These are phyloP conservation scores for Tetragonia tetragonoides DNA, from an alignment of 148 eudicot species.

Conservation along the genomic window DNA sequence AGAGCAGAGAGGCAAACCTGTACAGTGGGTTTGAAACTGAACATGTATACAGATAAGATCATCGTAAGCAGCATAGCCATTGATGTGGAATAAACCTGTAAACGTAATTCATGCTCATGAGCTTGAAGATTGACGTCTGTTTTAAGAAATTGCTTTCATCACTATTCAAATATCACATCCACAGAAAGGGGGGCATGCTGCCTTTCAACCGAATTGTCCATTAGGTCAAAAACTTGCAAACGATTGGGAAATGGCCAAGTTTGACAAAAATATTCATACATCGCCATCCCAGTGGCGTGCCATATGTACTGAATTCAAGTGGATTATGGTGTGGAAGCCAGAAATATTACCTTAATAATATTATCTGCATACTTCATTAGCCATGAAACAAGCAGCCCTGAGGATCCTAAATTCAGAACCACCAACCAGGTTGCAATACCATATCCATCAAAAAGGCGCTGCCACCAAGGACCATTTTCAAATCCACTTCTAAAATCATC, in stretches of 20 bases:
- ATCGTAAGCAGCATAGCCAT: constrained; percentile 97
- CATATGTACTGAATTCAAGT: neutral
- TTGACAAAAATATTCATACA: neutral
- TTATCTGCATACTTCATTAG: constrained; percentile 98
- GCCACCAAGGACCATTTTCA: constrained; percentile 95
- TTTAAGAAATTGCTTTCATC: neutral
- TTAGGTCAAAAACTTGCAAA: neutral
- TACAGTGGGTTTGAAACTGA: constrained; percentile 77
- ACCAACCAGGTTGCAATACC: constrained; percentile 84
- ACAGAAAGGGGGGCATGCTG: no score
- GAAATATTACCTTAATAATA: constrained; percentile 65
- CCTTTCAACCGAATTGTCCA: neutral
- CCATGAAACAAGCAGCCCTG: constrained; percentile 96
- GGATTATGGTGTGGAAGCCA: neutral
- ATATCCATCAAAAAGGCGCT: constrained; percentile 86
- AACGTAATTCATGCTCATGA: neutral
- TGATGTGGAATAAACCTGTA: constrained; percentile 91
- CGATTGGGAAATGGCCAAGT: neutral
- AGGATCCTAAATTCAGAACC: constrained; percentile 91
- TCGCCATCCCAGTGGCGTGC: neutral
- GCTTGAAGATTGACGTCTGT: neutral
- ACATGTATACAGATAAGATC: constrained; percentile 75
- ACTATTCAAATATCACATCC: neutral
- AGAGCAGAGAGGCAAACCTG: constrained; percentile 47
- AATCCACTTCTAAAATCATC: constrained; percentile 88